phyloP scores from a whole-genome alignment of 2,329 filamentous ascomycete species.

The Hortaea sp. region DNA sequence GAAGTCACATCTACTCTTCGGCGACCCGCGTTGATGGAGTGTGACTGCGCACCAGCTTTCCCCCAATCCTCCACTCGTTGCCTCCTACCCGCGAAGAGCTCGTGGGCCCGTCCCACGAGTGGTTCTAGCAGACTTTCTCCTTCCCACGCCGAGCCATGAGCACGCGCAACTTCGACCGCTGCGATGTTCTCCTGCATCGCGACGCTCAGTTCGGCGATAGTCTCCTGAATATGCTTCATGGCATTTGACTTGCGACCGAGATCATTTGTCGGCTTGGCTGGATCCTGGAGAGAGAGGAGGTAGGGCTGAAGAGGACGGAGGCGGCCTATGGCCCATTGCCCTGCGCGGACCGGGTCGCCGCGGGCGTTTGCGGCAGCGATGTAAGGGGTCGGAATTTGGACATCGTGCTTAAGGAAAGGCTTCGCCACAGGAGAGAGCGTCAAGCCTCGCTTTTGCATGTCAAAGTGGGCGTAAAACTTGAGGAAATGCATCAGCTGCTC shows the following conservation, averaged over 20 bases:
- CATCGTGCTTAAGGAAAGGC: conserved; percentile 30
- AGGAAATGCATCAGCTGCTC: conserved; percentile 41
- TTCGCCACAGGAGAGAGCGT: conserved; percentile 30
- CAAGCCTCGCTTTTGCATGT: conserved; percentile 38
- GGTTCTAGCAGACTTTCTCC: conserved; percentile 9
- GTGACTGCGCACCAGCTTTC: neutral
- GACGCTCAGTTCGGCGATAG: conserved; percentile 24
- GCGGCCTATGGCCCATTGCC: conserved; percentile 30
- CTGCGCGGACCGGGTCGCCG: conserved; percentile 12
- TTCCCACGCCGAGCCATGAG: neutral
- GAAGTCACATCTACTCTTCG: no score
- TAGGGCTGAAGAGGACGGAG: conserved; percentile 25
- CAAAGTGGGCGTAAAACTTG: conserved; percentile 38
- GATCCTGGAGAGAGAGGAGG: conserved; percentile 49
- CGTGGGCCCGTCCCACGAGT: conserved; percentile 21
- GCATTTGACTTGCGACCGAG: conserved; percentile 40
- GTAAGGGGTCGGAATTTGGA: neutral
- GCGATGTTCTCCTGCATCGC: conserved; percentile 2
- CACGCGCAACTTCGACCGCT: neutral
- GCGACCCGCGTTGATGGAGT: no score
- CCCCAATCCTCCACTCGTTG: conserved; percentile 17
- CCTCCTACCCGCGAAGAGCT: conserved; percentile 14
- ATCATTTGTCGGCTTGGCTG: conserved; percentile 48
- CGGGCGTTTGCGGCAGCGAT: conserved; percentile 8
- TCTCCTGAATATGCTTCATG: conserved; percentile 41